A percentile compares a stretch with the other conserved stretches of the same genome.
These are phyloP conservation scores for Moniliella sp. DNA, from an alignment of 1,284 basidiomycete genomes.

Conservation along the genomic window DNA sequence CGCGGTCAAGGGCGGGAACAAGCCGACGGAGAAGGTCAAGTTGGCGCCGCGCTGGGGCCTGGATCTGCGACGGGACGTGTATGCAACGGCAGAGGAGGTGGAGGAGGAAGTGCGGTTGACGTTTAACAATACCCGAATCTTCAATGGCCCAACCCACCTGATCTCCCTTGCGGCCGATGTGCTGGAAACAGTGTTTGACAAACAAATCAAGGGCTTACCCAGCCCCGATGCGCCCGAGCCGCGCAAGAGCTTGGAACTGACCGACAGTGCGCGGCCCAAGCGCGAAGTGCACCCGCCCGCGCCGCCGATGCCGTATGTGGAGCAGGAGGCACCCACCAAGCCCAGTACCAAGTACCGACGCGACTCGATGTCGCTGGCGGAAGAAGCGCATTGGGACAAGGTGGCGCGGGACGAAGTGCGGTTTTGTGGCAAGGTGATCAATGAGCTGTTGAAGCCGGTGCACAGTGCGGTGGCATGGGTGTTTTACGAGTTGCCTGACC, in stretches of 20 bases:
- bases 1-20: slow-evolving; percentile 11
- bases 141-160: slow-evolving; percentile 70
- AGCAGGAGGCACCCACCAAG: slow-evolving; percentile 39
- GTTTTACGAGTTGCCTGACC: slow-evolving; percentile 79
- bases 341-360: slow-evolving; percentile 11
- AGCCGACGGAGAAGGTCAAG: slow-evolving; percentile 14
- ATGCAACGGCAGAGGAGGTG: slow-evolving; percentile 13
- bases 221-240: too few relatives aligned
- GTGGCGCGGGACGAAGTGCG: slow-evolving; percentile 59
- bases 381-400: slow-evolving; percentile 45
- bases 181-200: slow-evolving; percentile 67
- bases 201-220: too few relatives aligned
- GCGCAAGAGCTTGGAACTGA: slow-evolving; percentile 19
- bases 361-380: slow-evolving; percentile 10
- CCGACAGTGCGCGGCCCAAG: slow-evolving; percentile 50
- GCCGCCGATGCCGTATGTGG: slow-evolving; percentile 67
- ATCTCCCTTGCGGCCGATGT: slow-evolving; percentile 58
- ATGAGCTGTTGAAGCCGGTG: slow-evolving; percentile 53
- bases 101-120: slow-evolving; percentile 38
- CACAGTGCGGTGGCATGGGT: slow-evolving; percentile 53
- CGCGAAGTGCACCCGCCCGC: slow-evolving; percentile 88
- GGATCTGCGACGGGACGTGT: slow-evolving; percentile 15
- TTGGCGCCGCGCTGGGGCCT: slow-evolving; percentile 5
- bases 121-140: slow-evolving; percentile 66
- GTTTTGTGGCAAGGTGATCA: slow-evolving; percentile 57